A percentile compares a stretch with the other conserved stretches of the same genome.
Evolutionary conservation across 2,329 filamentous ascomycete species (phyloP).

Genomic region (Daldinia eschscholtzii): DNA sequence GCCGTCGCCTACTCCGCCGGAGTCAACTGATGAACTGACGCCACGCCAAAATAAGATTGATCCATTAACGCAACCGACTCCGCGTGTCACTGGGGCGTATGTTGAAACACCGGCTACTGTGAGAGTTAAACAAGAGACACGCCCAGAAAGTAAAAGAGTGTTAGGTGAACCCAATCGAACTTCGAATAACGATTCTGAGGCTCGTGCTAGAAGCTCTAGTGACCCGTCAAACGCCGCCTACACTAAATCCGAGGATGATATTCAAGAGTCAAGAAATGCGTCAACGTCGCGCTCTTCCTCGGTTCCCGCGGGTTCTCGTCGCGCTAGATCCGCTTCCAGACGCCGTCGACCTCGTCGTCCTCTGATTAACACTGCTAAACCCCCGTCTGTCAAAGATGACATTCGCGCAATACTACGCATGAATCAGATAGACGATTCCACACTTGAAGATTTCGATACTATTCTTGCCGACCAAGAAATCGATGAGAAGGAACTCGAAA

Average conservation of each 20-base stretch:
- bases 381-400: constrained; percentile 68
- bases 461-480: constrained; percentile 59
- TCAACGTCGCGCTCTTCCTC: constrained; percentile 46
- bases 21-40: constrained; percentile 58
- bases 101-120: constrained; percentile 67
- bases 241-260: constrained; percentile 28
- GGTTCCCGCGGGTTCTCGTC: constrained; percentile 50
- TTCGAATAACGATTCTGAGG: constrained; percentile 10
- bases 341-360: constrained; percentile 60
- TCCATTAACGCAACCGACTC: constrained; percentile 64
- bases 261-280: constrained; percentile 20
- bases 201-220: constrained; percentile 32
- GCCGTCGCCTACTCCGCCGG: constrained; percentile 59
- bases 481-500: constrained; percentile 48
- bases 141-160: constrained; percentile 24
- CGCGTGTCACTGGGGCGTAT: constrained; percentile 67
- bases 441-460: constrained; percentile 69
- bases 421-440: constrained; percentile 70
- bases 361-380: constrained; percentile 66
- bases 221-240: constrained; percentile 27
- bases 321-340: constrained; percentile 58
- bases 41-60: constrained; percentile 61
- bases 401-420: constrained; percentile 64
- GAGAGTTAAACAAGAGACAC: constrained; percentile 46
- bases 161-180: constrained; percentile 15